These are phyloP conservation scores for Orobanche coerulescens DNA, from an alignment of 257 asterid genomes.

Conservation along the genomic window DNA sequence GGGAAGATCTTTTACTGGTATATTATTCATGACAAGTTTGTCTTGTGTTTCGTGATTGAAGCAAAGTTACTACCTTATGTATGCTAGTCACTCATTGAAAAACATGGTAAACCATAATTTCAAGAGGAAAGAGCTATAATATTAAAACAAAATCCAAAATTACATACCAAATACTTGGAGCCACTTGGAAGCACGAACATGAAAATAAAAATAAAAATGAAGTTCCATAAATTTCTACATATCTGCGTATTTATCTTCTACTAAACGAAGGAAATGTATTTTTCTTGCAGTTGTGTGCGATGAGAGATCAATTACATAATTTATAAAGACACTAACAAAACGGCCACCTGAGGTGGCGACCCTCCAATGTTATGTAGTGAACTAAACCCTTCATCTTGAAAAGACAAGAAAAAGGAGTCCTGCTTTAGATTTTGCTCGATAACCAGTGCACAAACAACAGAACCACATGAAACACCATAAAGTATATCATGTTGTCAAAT, in stretches of 20 bases:
- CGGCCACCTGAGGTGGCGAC: constrained; percentile 49
- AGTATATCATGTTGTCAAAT: too few species aligned
- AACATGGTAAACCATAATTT: too few species aligned
- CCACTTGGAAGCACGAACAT: too few species aligned
- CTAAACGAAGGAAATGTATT: constrained; percentile 55
- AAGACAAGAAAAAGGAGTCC: constrained; percentile 30
- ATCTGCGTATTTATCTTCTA: constrained; percentile 10
- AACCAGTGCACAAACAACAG: constrained; percentile 48
- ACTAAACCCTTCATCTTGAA: constrained; percentile 45
- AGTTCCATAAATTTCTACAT: not conserved
- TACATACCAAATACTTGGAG: too few species aligned
- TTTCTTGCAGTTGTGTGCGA: constrained; percentile 44
- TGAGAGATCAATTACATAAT: constrained; percentile 46
- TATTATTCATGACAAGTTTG: too few species aligned
- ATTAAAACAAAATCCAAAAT: too few species aligned
- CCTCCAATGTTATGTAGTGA: constrained; percentile 47
- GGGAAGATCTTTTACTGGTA: too few species aligned
- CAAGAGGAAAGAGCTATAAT: too few species aligned
- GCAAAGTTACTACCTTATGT: not conserved
- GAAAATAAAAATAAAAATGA: not conserved
- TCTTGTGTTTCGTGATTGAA: too few species aligned
- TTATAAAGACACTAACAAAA: constrained; percentile 40
- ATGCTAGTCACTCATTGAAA: too few species aligned
- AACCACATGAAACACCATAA: constrained; percentile 42
- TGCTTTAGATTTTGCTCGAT: constrained; percentile 25